A percentile compares a stretch with the other conserved stretches of the same genome.
phyloP scores from a whole-genome alignment of 495 filamentous ascomycete species.

The Glonium stellatum region DNA sequence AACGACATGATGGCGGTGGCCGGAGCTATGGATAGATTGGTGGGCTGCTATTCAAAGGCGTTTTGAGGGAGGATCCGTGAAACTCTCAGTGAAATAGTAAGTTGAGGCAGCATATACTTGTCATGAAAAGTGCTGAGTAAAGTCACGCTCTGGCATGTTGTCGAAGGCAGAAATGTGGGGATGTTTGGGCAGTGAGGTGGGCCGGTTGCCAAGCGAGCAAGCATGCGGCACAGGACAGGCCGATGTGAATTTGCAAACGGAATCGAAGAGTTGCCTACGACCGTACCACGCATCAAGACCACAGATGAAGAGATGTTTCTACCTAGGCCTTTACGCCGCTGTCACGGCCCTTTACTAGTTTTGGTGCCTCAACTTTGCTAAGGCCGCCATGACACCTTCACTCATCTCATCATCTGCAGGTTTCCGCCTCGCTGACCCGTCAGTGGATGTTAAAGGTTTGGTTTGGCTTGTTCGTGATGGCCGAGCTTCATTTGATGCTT shows the following conservation, averaged over 20 bases:
- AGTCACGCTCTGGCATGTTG: too few species aligned
- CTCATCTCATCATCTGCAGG: conserved; percentile 39
- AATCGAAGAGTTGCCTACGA: neutral
- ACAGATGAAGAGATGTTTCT: neutral
- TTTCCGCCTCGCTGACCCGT: conserved; percentile 34
- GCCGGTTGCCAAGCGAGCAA: neutral
- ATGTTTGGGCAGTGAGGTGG: neutral
- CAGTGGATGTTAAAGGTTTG: neutral
- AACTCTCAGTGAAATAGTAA: too few species aligned
- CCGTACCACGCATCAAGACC: neutral
- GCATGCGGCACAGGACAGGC: too few species aligned
- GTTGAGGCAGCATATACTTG: too few species aligned
- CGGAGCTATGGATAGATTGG: neutral
- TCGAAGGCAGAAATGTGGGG: too few species aligned
- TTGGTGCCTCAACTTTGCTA: conserved; percentile 43
- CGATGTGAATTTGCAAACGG: neutral
- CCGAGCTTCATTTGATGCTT: conserved; percentile 21
- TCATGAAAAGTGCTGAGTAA: too few species aligned
- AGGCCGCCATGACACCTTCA: conserved; percentile 51
- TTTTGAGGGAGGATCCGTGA: neutral
- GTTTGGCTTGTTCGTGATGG: conserved; percentile 1
- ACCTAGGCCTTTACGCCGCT: neutral
- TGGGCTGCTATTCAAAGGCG: neutral
- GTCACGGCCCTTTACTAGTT: neutral
- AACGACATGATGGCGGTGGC: conserved; percentile 3